Evolutionary conservation across 2,329 filamentous ascomycete species (phyloP).

Genomic region (Cadophora sp.): DNA sequence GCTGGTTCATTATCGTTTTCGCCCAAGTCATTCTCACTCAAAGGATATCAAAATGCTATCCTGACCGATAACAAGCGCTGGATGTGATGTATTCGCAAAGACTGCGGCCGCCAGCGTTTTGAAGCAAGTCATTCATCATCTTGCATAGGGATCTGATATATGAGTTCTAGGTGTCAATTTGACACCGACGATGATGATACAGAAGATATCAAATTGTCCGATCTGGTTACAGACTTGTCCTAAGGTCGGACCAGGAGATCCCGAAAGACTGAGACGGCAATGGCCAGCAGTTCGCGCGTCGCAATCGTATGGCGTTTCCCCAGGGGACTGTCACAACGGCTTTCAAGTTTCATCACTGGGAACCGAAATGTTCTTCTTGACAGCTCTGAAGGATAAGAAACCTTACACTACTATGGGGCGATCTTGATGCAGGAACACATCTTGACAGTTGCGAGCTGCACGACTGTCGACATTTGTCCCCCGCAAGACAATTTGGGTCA

Average conservation of each 20-base stretch:
- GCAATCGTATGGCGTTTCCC: not conserved
- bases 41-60: not conserved
- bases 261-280: conserved; percentile 7
- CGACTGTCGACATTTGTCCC: not conserved
- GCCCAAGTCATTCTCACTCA: not conserved
- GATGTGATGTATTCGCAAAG: not conserved
- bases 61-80: not conserved
- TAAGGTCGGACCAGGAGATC: not conserved
- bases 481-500: not conserved
- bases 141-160: not conserved
- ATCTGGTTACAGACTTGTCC: not conserved
- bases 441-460: not conserved
- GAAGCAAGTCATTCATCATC: not conserved
- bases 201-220: not conserved
- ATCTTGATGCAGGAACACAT: not conserved
- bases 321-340: not conserved
- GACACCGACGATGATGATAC: not conserved
- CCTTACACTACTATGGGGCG: not conserved
- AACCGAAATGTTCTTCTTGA: not conserved
- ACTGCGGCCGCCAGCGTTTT: not conserved
- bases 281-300: conserved; percentile 9
- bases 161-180: not conserved
- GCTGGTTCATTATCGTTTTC: not conserved
- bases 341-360: not conserved
- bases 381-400: not conserved